phyloP scores from a whole-genome alignment of 768 basidiomycete species.

The Tricholoma furcatifolium region DNA sequence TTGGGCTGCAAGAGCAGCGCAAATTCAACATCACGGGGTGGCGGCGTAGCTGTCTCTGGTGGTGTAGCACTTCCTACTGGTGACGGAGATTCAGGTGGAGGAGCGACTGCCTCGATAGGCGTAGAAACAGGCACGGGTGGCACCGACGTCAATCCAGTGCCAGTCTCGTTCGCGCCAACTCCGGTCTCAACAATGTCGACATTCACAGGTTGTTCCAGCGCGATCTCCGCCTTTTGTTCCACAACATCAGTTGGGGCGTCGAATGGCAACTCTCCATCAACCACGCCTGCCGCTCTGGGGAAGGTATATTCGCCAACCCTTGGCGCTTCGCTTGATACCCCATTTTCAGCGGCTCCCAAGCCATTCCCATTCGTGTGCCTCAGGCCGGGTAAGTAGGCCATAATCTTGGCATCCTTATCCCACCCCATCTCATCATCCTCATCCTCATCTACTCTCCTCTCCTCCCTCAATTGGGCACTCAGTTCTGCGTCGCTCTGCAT shows the following conservation, averaged over 20 bases:
- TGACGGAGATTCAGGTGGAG: neutral
- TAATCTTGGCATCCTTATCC: slow-evolving; percentile 10
- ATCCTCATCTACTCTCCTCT: slow-evolving; percentile 10
- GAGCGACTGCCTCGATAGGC: neutral
- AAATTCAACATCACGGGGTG: neutral
- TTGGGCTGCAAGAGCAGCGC: slow-evolving; percentile 7
- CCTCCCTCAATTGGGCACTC: slow-evolving; percentile 15
- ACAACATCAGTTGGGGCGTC: neutral
- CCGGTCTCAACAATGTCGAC: slow-evolving; percentile 1
- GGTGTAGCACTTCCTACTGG: neutral
- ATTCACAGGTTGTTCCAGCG: slow-evolving; percentile 5
- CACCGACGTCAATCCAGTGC: neutral
- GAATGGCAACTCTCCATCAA: slow-evolving; percentile 11
- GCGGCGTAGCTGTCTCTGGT: neutral
- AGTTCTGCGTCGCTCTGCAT: slow-evolving; percentile 11
- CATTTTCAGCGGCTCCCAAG: neutral
- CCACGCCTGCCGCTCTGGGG: slow-evolving; percentile 3
- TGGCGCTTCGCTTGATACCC: neutral
- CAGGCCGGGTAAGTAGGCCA: slow-evolving; percentile 15
- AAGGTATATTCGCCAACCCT: slow-evolving; percentile 15
- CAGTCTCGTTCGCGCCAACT: neutral
- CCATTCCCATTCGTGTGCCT: slow-evolving; percentile 5
- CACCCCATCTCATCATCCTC: slow-evolving; percentile 15
- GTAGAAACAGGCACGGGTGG: neutral
- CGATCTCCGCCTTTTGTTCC: neutral